A percentile compares a stretch with the other conserved stretches of the same genome.
Conservation (phyloP, 1,284 basidiomycete species). For the Cryptococcus sp. region DNA sequence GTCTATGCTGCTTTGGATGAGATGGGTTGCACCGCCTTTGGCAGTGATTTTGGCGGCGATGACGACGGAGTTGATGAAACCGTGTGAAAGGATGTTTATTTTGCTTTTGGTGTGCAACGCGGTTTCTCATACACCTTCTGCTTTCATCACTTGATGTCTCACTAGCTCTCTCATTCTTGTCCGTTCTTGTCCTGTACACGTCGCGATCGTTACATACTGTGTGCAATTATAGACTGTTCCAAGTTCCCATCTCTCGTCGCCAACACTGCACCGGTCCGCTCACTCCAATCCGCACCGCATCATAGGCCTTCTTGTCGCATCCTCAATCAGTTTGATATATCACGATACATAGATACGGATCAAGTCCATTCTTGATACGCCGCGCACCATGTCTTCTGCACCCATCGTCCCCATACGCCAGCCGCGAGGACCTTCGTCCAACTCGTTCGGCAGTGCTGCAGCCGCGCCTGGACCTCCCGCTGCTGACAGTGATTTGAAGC, state of each 20-base stretch:
- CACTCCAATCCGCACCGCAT: background rate
- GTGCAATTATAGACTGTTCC: background rate
- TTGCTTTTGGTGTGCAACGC: background rate
- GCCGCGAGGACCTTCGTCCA: conserved; percentile 45
- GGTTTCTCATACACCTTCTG: conserved; percentile 1
- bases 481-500: conserved; percentile 39
- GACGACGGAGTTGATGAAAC: no score
- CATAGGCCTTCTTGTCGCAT: conserved; percentile 7
- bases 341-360: background rate
- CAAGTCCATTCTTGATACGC: background rate
- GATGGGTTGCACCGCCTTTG: no score
- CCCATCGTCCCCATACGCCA: conserved; percentile 46
- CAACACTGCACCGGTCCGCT: background rate
- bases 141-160: conserved; percentile 2
- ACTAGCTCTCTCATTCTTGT: conserved; percentile 3
- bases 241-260: background rate
- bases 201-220: no score
- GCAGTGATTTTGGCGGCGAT: no score
- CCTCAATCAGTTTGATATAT: background rate
- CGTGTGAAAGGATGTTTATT: no score
- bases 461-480: conserved; percentile 32
- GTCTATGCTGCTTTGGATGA: no score
- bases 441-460: conserved; percentile 21
- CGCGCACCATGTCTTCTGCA: conserved; percentile 24
- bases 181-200: background rate